These are phyloP conservation scores for Peterozyma toletana DNA, from an alignment of 805 yeast genomes.

Conservation along the genomic window DNA sequence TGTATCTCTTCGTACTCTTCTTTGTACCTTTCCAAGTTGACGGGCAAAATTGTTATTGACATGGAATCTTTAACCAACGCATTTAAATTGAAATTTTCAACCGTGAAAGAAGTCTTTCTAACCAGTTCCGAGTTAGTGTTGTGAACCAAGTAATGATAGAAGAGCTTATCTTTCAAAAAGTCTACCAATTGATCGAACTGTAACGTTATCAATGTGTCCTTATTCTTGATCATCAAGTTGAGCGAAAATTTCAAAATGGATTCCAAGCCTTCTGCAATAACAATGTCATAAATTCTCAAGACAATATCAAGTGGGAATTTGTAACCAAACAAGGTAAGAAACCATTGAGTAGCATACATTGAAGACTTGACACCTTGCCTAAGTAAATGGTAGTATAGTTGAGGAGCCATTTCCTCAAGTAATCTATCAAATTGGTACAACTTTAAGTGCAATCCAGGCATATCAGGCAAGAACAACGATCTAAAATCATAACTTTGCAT, in stretches of 20 bases:
- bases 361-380: slow-evolving; percentile 87
- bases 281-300: slow-evolving; percentile 77
- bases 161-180: slow-evolving; percentile 73
- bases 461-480: slow-evolving; percentile 72
- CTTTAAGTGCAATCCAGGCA: slow-evolving; percentile 86
- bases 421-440: slow-evolving; percentile 88
- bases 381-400: slow-evolving; percentile 63
- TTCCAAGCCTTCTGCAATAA: slow-evolving; percentile 88
- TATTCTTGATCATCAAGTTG: slow-evolving; percentile 68
- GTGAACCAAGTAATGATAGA: slow-evolving; percentile 54
- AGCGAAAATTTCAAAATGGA: slow-evolving; percentile 79
- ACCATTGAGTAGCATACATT: slow-evolving; percentile 99
- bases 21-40: slow-evolving; percentile 61
- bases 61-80: slow-evolving; percentile 75
- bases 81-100: slow-evolving; percentile 51
- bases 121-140: slow-evolving; percentile 12
- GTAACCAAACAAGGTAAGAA: slow-evolving; percentile 89
- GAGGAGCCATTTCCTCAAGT: slow-evolving; percentile 70
- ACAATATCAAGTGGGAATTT: slow-evolving; percentile 90
- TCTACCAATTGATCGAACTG: slow-evolving; percentile 73
- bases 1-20: slow-evolving; percentile 74
- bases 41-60: slow-evolving; percentile 65
- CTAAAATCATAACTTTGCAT: slow-evolving; percentile 85
- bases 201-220: slow-evolving; percentile 46
- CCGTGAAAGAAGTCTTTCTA: slow-evolving; percentile 11